Evolutionary conservation across 2,329 filamentous ascomycete species (phyloP), one percentile per base, ranked within the genome.

Genomic region (Coniochaeta prunicola): DNA sequence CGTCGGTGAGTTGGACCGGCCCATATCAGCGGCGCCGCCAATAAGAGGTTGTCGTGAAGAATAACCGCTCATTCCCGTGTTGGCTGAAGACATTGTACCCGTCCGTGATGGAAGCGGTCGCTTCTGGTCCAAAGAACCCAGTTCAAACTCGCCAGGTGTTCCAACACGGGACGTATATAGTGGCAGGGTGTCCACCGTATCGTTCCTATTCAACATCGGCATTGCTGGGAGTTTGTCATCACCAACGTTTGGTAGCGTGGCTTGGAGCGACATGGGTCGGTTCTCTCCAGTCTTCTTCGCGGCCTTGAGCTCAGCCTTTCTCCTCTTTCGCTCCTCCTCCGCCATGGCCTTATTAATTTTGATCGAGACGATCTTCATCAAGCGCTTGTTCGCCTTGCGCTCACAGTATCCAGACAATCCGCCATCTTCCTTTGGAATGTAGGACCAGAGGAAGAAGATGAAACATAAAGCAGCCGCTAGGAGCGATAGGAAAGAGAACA

Each of bases 271-370:
- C 30, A 79, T 64, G 1, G 74, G 71, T 24, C 75, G 68, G 62
- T 80, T 78, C 56, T 82, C 83, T 57, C 83, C 81, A 45, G 78
- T 79, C 68, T 81, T 82, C 65, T 78, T 79, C 3, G 80, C 80
- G 19, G 74, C 76, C 65, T 74, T 81, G 28, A 74, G 59, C 62
- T 80, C 81, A 0, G 77, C 79, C 66, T 77, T 82, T 26, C 75
- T 74, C 65, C 80, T 78, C 66, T 80, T 83, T 61, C 78, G 80
- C 70, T 89, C 86, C 57, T 94, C 89, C 66, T 92, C 91, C 57
- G 87, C 89, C 28, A 97, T 76, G 0, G 92, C 93, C 71, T 91
- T 92, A 74, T 94, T 91, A 67, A 96, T 90, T 75, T 94, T 97
- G 67, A 80, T 83, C 58, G 86, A 86, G 4, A 97, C 92, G 64